A percentile compares a stretch with the other conserved stretches of the same genome.
phyloP scores from a whole-genome alignment of 345 rosid species.

The Hibiscus mutabilis region DNA sequence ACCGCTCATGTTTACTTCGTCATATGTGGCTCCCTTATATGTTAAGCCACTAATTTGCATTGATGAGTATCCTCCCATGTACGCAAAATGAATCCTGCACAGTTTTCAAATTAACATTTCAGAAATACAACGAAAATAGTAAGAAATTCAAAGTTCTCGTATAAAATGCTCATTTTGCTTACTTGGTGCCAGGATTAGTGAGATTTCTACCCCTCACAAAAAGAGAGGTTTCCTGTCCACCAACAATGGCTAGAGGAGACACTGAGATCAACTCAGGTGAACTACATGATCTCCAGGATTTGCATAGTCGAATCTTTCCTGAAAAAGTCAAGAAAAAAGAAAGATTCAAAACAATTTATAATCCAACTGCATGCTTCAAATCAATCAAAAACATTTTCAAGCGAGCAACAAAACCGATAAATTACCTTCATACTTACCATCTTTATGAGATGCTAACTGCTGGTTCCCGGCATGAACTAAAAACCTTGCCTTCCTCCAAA shows the following conservation, averaged over 20 bases:
- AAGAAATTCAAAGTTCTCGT: background rate
- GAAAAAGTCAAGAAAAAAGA: conserved; percentile 3
- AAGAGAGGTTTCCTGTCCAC: conserved; percentile 61
- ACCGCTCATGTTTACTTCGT: conserved; percentile 48
- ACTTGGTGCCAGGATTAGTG: conserved; percentile 61
- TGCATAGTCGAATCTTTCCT: conserved; percentile 68
- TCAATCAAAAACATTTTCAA: background rate
- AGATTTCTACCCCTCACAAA: conserved; percentile 69
- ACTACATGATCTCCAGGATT: conserved; percentile 68
- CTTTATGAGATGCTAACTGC: conserved; percentile 63
- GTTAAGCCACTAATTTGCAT: conserved; percentile 34
- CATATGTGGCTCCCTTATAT: conserved; percentile 30
- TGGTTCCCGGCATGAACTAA: conserved; percentile 47
- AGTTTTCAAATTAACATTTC: conserved; percentile 1
- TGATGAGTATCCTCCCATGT: conserved; percentile 58
- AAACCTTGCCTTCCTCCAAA: conserved; percentile 79
- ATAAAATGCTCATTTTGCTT: conserved; percentile 18
- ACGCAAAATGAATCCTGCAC: conserved; percentile 58
- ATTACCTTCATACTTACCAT: conserved; percentile 41
- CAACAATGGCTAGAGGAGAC: conserved; percentile 73
- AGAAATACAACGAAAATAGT: conserved; percentile 3
- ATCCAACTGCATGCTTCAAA: conserved; percentile 1
- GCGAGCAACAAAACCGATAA: background rate
- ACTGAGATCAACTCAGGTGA: conserved; percentile 79
- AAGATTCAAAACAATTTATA: background rate